Evolutionary conservation across 306 rosid species (phyloP).

Genomic region (Vigna angularis): DNA sequence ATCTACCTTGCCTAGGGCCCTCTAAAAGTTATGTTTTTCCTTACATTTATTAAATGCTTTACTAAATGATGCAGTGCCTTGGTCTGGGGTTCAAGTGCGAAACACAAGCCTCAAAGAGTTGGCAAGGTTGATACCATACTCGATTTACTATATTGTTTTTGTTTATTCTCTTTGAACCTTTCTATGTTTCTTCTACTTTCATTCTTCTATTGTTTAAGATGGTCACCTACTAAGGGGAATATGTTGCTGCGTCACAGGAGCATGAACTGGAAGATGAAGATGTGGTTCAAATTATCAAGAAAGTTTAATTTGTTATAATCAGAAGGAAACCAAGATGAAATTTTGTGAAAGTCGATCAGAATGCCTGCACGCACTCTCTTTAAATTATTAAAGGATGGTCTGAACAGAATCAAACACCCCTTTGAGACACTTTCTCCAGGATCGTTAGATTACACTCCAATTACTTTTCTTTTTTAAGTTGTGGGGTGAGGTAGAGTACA

Average conservation of each 20-base stretch:
- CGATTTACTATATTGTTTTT: background rate
- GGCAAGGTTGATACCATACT: slow-evolving; percentile 73
- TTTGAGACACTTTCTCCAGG: background rate
- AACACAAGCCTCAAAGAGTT: slow-evolving; percentile 98
- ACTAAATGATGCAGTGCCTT: slow-evolving; percentile 71
- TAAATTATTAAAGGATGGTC: slow-evolving; percentile 22
- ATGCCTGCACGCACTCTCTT: slow-evolving; percentile 24
- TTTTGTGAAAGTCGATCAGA: background rate
- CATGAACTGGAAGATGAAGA: slow-evolving; percentile 97
- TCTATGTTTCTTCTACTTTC: slow-evolving; percentile 10
- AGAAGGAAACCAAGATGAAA: slow-evolving; percentile 16
- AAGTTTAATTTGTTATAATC: slow-evolving; percentile 58
- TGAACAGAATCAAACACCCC: slow-evolving; percentile 27
- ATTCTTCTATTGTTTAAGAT: slow-evolving; percentile 15
- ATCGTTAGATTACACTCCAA: slow-evolving; percentile 32
- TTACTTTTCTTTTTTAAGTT: slow-evolving; percentile 36
- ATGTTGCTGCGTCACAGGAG: slow-evolving; percentile 59
- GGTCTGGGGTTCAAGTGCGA: slow-evolving; percentile 97
- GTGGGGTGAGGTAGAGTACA: slow-evolving; percentile 33
- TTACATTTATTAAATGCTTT: slow-evolving; percentile 29
- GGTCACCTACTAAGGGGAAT: slow-evolving; percentile 27
- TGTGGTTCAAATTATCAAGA: slow-evolving; percentile 94
- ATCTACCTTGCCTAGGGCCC: background rate
- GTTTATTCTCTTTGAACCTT: slow-evolving; percentile 5
- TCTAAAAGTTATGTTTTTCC: background rate